Base-by-base conservation (phyloP, 495 filamentous ascomycete genomes). In the Neohortaea acidophila region DNA sequence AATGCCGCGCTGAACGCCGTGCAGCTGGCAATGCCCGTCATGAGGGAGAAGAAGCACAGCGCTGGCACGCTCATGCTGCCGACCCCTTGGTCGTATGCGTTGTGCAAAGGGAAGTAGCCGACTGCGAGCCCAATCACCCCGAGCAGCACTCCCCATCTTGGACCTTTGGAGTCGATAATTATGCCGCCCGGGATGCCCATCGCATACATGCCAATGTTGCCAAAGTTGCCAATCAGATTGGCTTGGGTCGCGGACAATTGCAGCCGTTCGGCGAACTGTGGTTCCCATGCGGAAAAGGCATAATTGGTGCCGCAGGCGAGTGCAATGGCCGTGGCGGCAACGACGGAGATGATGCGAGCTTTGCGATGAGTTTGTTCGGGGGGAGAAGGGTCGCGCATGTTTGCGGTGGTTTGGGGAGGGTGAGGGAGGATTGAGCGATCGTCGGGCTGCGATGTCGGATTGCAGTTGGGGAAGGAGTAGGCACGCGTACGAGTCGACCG, bases 281-380 rank as follows among this genome's bases (percentile, higher is more conserved):
- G 89, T 20, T 79, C 87, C 84, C 91, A 97, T 61, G 89, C 91
- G 38, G 85, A 94, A 54, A 94, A 97, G 47, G 86, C 91, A 72
- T 97, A 97, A 32, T 48, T 48, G 34, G 45, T 48, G 17, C 47
- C 48, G 38, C 51, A 78, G 53, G 29, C 9, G 29, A 32, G 29
- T 60, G 91, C 86, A 63, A 21, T 5, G 3, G 32, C 32, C 4
- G 7, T 5, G 7, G 17, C 17, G 28, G n/a, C 28, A 31, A 20
- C 34, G 21, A 49, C 46, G 29, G 46, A 87, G 38, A 83, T 63
- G 26, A 85, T 58, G 56, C 84, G 70, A 24, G 69, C 67, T 48
- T 59, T 68, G 43, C 62, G 56, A 24, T 70, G 53, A 20, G 63
- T 54, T 21, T 50, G 51, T 21, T 64, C 55, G 17, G 17, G 12